Base-by-base conservation (phyloP, 75 land plant genomes). In the Selaginella tamariscina region DNA sequence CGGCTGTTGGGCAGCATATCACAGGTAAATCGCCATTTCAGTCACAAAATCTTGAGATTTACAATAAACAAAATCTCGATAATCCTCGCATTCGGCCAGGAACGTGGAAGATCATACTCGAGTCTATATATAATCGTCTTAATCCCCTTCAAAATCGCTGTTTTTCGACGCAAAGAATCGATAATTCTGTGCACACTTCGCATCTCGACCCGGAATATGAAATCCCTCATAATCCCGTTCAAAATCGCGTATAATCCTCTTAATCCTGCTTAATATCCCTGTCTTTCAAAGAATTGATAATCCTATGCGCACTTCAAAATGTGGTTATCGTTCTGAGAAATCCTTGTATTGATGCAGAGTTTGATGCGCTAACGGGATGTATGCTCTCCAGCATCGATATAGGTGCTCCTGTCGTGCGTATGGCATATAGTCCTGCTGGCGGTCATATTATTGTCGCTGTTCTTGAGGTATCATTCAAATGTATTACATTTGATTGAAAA, bases 361-460 rank as follows among this genome's bases (percentile, higher is more conserved):
- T 82, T 71, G 99, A 95, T 80, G 86, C 88, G 5, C 64, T 87
- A 27, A 87, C 83, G 68, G 99, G 99, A 71, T 74, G 96, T 79
- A 95, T 81, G 78, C 86, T 95, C 27, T 79, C 96, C 26, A 78
- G 87, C 15, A 74, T 95, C 54, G 79, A 95, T 49, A 86, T 95
- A 71, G 96, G 96, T 65, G 80, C 92, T 30, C 83, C 84, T 26
- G 96, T 86, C 69, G 85, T 95, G 29, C 87, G 96, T 20, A 95
- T 95, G 99, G 64, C 81, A 15, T 95, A 95, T 69, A 90, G 88
- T 73, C 99, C 99, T 30, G 94, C 92, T 27, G 76, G 85, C 69
- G 84, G 85, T 24, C 88, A 90, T 79, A 71, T 80, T 27, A 78
- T 90, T 23, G 75, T 95, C 67, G 88, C 96, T n/a, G 85, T 95